These are phyloP conservation scores for Leccinum disarticulatum DNA, from an alignment of 768 basidiomycete species.

Conservation along the genomic window DNA sequence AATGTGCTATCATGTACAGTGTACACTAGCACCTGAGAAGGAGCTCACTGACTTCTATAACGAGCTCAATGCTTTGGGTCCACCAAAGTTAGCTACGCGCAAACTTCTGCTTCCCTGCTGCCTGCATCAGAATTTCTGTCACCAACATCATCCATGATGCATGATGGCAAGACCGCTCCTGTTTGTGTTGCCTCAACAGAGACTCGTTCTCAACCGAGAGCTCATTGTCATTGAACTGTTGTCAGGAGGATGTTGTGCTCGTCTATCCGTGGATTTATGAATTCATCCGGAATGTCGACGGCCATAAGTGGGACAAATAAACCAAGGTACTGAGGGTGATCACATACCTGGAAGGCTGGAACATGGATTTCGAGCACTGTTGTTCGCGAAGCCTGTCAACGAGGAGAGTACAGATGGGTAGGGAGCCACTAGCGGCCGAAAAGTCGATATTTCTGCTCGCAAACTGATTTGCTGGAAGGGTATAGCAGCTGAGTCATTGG, in stretches of 20 bases:
- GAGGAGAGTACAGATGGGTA: slow-evolving; percentile 18
- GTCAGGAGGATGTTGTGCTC: neutral
- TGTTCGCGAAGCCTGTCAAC: slow-evolving; percentile 1
- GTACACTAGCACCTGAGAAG: neutral
- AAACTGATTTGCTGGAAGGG: neutral
- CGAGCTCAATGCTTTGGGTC: neutral
- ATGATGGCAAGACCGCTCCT: no score
- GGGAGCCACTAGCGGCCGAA: neutral
- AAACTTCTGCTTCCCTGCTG: slow-evolving; percentile 12
- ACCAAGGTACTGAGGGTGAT: neutral
- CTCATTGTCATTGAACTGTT: neutral
- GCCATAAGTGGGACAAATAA: neutral
- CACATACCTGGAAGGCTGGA: slow-evolving; percentile 1
- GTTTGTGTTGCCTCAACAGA: neutral
- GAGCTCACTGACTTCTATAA: neutral
- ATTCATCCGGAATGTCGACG: neutral
- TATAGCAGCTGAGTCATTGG: neutral
- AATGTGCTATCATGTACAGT: neutral
- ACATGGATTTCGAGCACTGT: slow-evolving; percentile 7
- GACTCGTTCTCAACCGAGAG: neutral
- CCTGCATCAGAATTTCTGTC: slow-evolving; percentile 13
- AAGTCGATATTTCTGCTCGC: neutral
- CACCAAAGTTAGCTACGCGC: slow-evolving; percentile 1
- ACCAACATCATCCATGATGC: neutral
- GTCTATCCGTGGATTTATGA: slow-evolving; percentile 12